phyloP scores from a whole-genome alignment of 2,329 filamentous ascomycete species.

The Myotisia sp. region DNA sequence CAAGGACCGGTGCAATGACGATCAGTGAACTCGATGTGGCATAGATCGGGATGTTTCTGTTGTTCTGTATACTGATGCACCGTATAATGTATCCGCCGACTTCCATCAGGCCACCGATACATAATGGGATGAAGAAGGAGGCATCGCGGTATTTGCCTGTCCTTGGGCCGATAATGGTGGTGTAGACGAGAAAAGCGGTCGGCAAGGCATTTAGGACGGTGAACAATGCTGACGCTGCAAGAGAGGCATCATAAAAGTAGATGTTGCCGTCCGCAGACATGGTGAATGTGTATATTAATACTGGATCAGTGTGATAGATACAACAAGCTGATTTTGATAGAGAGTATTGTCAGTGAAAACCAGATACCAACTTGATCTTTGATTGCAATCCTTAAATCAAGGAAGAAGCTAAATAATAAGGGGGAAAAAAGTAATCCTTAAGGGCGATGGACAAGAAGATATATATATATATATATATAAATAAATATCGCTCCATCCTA shows the following conservation, averaged over 20 bases:
- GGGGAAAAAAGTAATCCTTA: too few relatives aligned
- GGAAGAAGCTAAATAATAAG: too few relatives aligned
- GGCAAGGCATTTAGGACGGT: constrained; percentile 30
- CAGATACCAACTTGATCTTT: too few relatives aligned
- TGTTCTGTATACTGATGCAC: constrained; percentile 24
- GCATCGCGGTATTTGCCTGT: constrained; percentile 19
- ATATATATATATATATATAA: too few relatives aligned
- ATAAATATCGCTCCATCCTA: too few relatives aligned
- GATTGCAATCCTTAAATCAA: too few relatives aligned
- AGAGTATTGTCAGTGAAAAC: too few relatives aligned
- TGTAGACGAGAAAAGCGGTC: constrained; percentile 26
- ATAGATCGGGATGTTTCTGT: constrained; percentile 25
- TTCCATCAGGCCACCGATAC: constrained; percentile 31
- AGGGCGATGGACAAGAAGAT: too few relatives aligned
- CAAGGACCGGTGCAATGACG: constrained; percentile 37
- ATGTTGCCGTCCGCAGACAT: constrained; percentile 14
- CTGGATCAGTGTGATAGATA: too few relatives aligned
- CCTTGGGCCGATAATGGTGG: constrained; percentile 30
- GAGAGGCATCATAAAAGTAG: constrained; percentile 35
- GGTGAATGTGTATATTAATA: too few relatives aligned
- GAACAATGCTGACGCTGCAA: constrained; percentile 31
- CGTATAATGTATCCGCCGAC: constrained; percentile 31
- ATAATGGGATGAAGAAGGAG: constrained; percentile 31
- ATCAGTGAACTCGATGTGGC: constrained; percentile 29
- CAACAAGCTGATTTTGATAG: too few relatives aligned